Evolutionary conservation across 768 basidiomycete genomes (phyloP).

Genomic region (Omphalotus guepiniiformis): DNA sequence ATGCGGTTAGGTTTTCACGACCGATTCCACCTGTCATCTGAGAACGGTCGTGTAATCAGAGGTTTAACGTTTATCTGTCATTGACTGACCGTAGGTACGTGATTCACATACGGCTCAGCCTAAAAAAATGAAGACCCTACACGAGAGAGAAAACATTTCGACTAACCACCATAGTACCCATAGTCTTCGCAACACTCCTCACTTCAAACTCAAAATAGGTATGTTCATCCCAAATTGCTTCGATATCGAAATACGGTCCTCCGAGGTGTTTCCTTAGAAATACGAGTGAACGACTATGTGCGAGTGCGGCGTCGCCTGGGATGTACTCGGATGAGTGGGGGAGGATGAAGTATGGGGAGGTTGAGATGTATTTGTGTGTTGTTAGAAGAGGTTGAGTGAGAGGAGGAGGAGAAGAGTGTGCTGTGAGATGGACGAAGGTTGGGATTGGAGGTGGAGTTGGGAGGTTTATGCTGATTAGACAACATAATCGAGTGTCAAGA

Average conservation of each 20-base stretch:
- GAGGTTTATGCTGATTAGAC: slow-evolving; percentile 35
- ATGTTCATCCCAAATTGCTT: slow-evolving; percentile 61
- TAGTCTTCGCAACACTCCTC: slow-evolving; percentile 48
- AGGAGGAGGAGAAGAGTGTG: slow-evolving; percentile 17
- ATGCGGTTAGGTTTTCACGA: slow-evolving; percentile 41
- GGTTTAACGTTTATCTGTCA: no score
- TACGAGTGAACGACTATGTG: slow-evolving; percentile 42
- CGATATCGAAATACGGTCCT: slow-evolving; percentile 52
- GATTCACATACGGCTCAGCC: slow-evolving; percentile 59
- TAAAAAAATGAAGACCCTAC: slow-evolving; percentile 12
- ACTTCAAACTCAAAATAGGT: slow-evolving; percentile 49
- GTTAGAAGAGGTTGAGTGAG: slow-evolving; percentile 15
- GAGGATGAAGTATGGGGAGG: slow-evolving; percentile 39
- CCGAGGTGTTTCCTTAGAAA: slow-evolving; percentile 42
- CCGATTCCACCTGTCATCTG: slow-evolving; percentile 58
- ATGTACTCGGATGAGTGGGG: slow-evolving; percentile 38
- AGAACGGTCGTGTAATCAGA: neutral
- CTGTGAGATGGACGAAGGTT: slow-evolving; percentile 32
- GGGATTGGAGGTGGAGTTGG: slow-evolving; percentile 25
- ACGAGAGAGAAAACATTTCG: neutral
- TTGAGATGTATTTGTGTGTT: slow-evolving; percentile 24
- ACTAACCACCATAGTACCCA: slow-evolving; percentile 52
- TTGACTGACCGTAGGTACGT: slow-evolving; percentile 50
- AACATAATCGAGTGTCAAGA: slow-evolving; percentile 29
- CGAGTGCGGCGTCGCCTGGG: slow-evolving; percentile 35